phyloP scores from a whole-genome alignment of 1,139 yeast species.

The Kazachstania sp. region DNA sequence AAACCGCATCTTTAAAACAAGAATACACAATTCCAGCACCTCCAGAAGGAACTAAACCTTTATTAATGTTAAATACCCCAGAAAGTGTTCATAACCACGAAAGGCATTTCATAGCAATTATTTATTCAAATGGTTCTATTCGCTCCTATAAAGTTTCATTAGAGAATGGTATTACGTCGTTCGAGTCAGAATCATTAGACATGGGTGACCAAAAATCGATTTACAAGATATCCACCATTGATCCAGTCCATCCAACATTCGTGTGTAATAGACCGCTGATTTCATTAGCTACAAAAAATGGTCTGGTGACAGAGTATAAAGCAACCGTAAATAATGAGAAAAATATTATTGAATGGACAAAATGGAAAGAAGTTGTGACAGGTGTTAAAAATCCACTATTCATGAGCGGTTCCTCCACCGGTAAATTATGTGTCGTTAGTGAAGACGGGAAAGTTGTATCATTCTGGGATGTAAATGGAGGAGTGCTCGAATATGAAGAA shows the following conservation, averaged over 20 bases:
- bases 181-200: slow-evolving; percentile 14
- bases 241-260: slow-evolving; percentile 51
- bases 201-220: slow-evolving; percentile 27
- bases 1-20: slow-evolving; percentile 17
- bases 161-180: slow-evolving; percentile 14
- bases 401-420: slow-evolving; percentile 66
- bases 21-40: slow-evolving; percentile 7
- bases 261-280: slow-evolving; percentile 40
- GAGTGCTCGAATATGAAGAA: slow-evolving; percentile 57
- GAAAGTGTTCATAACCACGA: slow-evolving; percentile 31
- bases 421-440: slow-evolving; percentile 66
- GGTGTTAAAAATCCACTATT: slow-evolving; percentile 44
- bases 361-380: slow-evolving; percentile 43
- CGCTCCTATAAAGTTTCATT: slow-evolving; percentile 26
- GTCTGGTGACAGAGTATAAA: slow-evolving; percentile 47
- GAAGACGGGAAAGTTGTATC: slow-evolving; percentile 42
- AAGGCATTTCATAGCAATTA: slow-evolving; percentile 39
- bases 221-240: slow-evolving; percentile 50
- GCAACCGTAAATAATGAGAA: slow-evolving; percentile 29
- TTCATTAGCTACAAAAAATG: slow-evolving; percentile 49
- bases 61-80: slow-evolving; percentile 42
- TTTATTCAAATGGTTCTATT: slow-evolving; percentile 32
- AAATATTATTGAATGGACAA: slow-evolving; percentile 42
- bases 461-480: slow-evolving; percentile 69
- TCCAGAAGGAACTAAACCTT: slow-evolving; percentile 24